Evolutionary conservation across 768 basidiomycete genomes (phyloP), one percentile per base, ranked within the genome.

Genomic region (Dacryopinax spathularia): DNA sequence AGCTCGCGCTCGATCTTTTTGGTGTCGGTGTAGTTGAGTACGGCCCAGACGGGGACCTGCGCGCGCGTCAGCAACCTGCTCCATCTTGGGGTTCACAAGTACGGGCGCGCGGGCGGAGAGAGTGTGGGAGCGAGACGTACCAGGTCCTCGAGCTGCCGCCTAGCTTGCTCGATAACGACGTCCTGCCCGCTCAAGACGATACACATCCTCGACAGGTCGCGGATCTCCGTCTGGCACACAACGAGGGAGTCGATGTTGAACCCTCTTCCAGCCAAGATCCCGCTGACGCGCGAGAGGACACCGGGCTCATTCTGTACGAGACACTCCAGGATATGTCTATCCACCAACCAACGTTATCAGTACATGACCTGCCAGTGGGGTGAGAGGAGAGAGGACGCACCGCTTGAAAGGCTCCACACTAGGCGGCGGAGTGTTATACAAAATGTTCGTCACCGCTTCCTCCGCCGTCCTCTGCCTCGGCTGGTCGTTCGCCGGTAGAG

Each of bases 221-320:
- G 85, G 66, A 98, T 91, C 76, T 98, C 96, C 35, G 96, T 99
- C 62, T 89, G 84, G 76, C 96, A 99, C 27, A 99, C 96, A 70
- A 99, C 96, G 66, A 99, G 80, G 3, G 95, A 97, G 76, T 99
- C 95, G 73, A 95, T 90, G 79, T 99, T 99, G 81, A 99, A 96
- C 2, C 96, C 96, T 67, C 96, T 81, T 39, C 91, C 96, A 20
- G 96, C 96, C 25, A 99, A 82, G 70, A 95, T 97, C 62, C 96
- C 96, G 5, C 95, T 95, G 2, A 99, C 93, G 69, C 96, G 88
- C 31, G 95, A 96, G 13, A 99, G 82, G n/a, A 99, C 96, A 70
- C 96, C 96, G 1, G 96, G 96, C 76, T 99, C 96, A 73, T 99
- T 97, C 75, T 99, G 96, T 2, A 98, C 96, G 65, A 99, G 84